Evolutionary conservation across 768 basidiomycete species (phyloP), one percentile per base, ranked within the genome.

Genomic region (Suillus decipiens): DNA sequence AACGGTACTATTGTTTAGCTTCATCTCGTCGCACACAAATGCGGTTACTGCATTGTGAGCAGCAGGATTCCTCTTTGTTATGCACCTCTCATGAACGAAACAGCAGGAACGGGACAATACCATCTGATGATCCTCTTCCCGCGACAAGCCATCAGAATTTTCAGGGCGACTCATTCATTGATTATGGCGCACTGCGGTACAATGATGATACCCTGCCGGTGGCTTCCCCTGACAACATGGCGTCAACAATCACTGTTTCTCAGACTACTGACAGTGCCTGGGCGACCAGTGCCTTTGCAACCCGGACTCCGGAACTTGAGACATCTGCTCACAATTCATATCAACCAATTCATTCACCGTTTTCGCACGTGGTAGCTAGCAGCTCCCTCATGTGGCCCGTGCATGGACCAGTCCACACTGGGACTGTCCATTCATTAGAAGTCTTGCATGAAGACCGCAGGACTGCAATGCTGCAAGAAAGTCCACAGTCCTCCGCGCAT

Each of bases 401-500:
- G 51, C 51, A 53, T 53, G 51, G 51, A 53, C 51, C 31, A 7
- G 31, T 53, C 19, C 51, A 53, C 12, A 53, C 19, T 19, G 31
- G 31, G 31, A 53, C 11, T 19, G 5, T 33, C 31, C 51, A n/a
- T 53, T 53, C 51, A 53, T 34, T 12, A 12, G 51, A 53, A 33
- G 51, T 53, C 51, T 53, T 53, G 2, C 33, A 53, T 53, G 51
- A 53, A 53, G 51, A 53, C 51, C 31, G 2, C 19, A 33, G 51
- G 51, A 53, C 51, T 34, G 31, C 51, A 53, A 34, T 33, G 31
- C 33, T 53, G 33, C 51, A 33, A 53, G 51, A 5, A 53, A 11
- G 33, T 34, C 51, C 33, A 17, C 51, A 33, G 19, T 33, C 11
- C 19, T 19, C 33, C 31, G 31, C 51, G 19, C 51, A 34, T 33